Percentiles rank a stretch among this genome's conserved stretches.
Conservation (phyloP, 176 grass and related monocot genomes). For the Phragmites australis region DNA sequence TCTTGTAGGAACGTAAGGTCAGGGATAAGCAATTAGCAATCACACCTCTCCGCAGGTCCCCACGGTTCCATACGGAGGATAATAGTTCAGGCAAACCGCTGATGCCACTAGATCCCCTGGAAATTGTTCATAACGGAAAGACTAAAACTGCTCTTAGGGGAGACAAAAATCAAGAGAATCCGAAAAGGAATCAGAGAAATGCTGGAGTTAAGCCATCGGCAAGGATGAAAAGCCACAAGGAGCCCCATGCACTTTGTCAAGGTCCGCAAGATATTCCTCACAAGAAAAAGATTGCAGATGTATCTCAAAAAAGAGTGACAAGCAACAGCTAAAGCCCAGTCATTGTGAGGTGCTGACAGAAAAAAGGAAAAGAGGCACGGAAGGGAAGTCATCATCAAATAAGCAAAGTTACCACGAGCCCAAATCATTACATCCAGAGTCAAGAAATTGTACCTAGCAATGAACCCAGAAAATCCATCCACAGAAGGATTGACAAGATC, state of each 20-base stretch:
- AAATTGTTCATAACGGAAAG: neutral
- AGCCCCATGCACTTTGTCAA: neutral
- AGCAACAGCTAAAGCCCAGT: constrained; percentile 2
- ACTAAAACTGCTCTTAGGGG: constrained; percentile 10
- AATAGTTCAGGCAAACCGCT: neutral
- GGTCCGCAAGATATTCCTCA: constrained; percentile 11
- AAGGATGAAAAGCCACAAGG: neutral
- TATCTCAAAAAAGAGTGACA: constrained; percentile 13
- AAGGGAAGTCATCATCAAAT: neutral
- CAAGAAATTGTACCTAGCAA: constrained; percentile 19
- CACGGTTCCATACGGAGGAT: constrained; percentile 4
- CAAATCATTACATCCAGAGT: neutral
- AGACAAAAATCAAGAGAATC: constrained; percentile 17
- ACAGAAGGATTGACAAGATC: constrained; percentile 22
- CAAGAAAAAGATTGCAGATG: neutral
- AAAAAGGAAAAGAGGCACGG: constrained; percentile 38
- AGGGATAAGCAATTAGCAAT: neutral
- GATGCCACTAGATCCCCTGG: neutral
- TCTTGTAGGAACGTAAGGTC: constrained; percentile 31
- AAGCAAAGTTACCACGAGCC: neutral
- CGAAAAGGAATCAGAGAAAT: constrained; percentile 6
- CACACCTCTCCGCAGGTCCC: constrained; percentile 29
- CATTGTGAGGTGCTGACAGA: neutral
- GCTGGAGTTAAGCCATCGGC: constrained; percentile 4
- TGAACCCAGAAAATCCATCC: neutral